Evolutionary conservation across 495 filamentous ascomycete genomes (phyloP).

Genomic region (Penicillium cinerascens): DNA sequence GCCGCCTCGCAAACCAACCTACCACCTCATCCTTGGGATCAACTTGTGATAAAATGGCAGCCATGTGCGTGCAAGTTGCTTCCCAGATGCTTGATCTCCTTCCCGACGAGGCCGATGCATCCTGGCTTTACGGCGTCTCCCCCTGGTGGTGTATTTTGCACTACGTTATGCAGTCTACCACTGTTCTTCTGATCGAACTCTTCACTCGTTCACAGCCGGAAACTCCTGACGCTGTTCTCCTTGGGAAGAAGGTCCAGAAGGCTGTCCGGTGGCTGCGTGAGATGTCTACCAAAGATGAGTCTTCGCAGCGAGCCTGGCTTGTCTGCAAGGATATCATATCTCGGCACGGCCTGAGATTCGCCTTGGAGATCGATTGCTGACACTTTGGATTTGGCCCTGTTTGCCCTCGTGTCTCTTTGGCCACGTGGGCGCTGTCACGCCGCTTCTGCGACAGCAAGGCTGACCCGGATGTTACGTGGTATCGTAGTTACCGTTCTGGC

Average conservation of each 20-base stretch:
- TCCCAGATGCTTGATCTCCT: constrained; percentile 46
- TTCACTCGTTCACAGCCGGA: constrained; percentile 39
- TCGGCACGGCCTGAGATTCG: constrained; percentile 9
- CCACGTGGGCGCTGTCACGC: neutral
- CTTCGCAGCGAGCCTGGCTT: constrained; percentile 44
- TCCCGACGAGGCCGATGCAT: constrained; percentile 29
- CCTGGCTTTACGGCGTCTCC: constrained; percentile 41
- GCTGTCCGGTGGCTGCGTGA: constrained; percentile 46
- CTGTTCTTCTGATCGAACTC: constrained; percentile 54
- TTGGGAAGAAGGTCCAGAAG: constrained; percentile 44
- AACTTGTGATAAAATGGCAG: constrained; percentile 48
- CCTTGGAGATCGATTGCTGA: constrained; percentile 2
- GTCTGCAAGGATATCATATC: constrained; percentile 24
- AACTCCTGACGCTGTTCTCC: constrained; percentile 29
- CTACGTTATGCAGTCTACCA: constrained; percentile 56
- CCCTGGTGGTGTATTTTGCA: constrained; percentile 63
- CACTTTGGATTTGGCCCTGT: constrained; percentile 1
- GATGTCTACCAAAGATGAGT: constrained; percentile 44
- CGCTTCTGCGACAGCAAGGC: neutral
- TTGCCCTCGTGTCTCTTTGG: neutral
- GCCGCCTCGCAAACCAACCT: constrained; percentile 33
- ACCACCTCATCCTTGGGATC: constrained; percentile 4
- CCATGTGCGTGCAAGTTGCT: constrained; percentile 49
- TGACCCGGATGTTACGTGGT: neutral
- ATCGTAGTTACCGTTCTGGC: neutral